Evolutionary conservation across 192 early-diverging fungal species (phyloP), one percentile per base, ranked within the genome.

Genomic region (Mortierella claussenii): DNA sequence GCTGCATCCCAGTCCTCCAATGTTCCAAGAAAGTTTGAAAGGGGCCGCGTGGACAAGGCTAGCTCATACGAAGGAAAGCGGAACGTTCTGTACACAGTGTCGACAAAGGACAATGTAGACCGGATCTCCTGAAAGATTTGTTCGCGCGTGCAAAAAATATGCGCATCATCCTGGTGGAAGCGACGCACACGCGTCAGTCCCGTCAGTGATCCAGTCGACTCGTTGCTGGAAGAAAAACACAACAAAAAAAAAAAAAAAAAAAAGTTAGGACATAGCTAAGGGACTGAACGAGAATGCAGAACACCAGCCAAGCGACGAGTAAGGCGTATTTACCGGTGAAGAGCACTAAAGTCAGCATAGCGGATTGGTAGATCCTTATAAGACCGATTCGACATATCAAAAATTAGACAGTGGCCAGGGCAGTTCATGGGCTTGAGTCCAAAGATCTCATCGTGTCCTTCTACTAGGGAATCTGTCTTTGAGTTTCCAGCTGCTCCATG

Each of bases 341-440:
- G 81, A 15, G 95, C 93, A 67, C 95, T 93, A 68, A 98, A 98
- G 67, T 98, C 97, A 7, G 95, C 95, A 37, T 91, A 82, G 17
- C 95, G 90, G 24, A 96, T 80, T 20, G 97, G 97, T 49, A 98
- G 79, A 65, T 98, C 97, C 36, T 89, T 83, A 55, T 95, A 97
- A 0, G 95, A 97, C 21, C 91, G 86, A 42, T 85, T 87, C 18
- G 87, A 85, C 67, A 87, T 91, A 45, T 88, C 91, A 83, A 94
- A 97, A 9, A 97, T 89, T 64, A 97, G 63, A 70, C 97, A 98
- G 74, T 98, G 97, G 2, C 95, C 95, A 2, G 97, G 97, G 64
- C 97, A 98, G 73, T 98, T 98, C 96, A 98, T 98, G 12, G 96
- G 96, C 68, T 98, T 98, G n/a, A 98, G 82, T 9, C 93, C 93